These are phyloP conservation scores for Leishmania braziliensis DNA, from an alignment of 208 protist genomes.

Conservation along the genomic window DNA sequence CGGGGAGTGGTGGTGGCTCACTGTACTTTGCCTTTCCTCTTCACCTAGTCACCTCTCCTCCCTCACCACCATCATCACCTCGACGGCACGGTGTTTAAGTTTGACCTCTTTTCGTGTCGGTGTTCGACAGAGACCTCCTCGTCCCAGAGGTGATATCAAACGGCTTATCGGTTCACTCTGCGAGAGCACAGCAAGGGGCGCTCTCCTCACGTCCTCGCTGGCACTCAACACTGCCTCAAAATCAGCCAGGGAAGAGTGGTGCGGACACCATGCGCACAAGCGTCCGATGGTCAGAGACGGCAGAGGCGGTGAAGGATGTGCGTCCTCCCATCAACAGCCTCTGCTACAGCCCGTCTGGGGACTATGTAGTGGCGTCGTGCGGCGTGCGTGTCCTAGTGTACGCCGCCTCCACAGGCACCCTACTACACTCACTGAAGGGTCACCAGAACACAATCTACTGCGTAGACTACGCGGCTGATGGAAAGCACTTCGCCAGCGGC, in stretches of 20 bases:
- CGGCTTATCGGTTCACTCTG: not conserved
- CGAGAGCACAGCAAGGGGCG: not conserved
- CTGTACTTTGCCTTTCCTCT: not conserved
- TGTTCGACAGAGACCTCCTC: not conserved
- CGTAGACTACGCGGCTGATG: conserved; percentile 88
- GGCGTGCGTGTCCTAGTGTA: conserved; percentile 94
- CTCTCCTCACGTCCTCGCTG: not conserved
- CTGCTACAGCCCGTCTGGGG: conserved; percentile 89
- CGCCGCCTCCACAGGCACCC: conserved; percentile 85
- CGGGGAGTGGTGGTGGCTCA: not conserved
- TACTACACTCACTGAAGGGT: conserved; percentile 94
- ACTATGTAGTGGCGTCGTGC: conserved; percentile 89
- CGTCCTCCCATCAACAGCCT: conserved; percentile 84
- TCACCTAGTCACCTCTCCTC: not conserved
- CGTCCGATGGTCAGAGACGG: conserved; percentile 72
- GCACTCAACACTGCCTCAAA: not conserved
- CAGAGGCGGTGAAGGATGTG: conserved; percentile 45
- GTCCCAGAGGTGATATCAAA: not conserved
- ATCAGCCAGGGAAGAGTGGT: not conserved
- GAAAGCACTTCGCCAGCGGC: conserved; percentile 94
- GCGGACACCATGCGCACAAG: conserved; percentile 54
- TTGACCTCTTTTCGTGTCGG: not conserved
- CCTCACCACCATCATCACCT: not conserved
- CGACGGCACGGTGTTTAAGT: not conserved
- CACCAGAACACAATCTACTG: conserved; percentile 95